phyloP scores from a whole-genome alignment of 2,329 filamentous ascomycete genomes.

The Monilinia aucupariae region DNA sequence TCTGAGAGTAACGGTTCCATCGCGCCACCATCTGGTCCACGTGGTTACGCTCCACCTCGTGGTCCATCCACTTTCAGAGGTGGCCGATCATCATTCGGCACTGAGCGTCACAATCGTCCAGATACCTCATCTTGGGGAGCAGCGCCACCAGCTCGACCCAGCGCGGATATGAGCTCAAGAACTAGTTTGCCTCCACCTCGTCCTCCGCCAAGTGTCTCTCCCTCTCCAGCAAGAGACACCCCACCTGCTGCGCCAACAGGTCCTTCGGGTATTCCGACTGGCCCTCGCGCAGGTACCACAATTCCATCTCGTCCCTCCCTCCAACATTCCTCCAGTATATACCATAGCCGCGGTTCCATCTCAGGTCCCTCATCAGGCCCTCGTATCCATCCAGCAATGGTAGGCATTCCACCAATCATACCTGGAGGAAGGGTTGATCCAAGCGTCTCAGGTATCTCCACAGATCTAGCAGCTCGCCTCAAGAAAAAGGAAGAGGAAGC shows the following conservation, averaged over 20 bases:
- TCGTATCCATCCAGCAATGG: conserved; percentile 34
- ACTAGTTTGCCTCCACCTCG: conserved; percentile 23
- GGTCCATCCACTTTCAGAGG: conserved; percentile 30
- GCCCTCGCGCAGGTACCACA: conserved; percentile 29
- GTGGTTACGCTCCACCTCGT: conserved; percentile 32
- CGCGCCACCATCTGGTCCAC: conserved; percentile 34
- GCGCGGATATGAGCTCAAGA: conserved; percentile 19
- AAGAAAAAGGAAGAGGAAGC: conserved; percentile 35
- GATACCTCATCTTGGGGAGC: conserved; percentile 31
- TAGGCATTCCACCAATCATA: conserved; percentile 33
- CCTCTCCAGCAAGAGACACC: conserved; percentile 27
- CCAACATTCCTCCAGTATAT: conserved; percentile 29
- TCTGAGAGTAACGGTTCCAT: conserved; percentile 21
- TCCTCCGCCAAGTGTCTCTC: conserved; percentile 28
- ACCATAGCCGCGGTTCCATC: conserved; percentile 21
- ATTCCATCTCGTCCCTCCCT: conserved; percentile 28
- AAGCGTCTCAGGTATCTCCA: conserved; percentile 30
- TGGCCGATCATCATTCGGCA: conserved; percentile 31
- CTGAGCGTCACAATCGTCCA: conserved; percentile 29
- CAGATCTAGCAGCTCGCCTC: conserved; percentile 29
- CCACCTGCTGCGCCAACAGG: conserved; percentile 29
- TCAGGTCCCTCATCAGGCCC: conserved; percentile 24
- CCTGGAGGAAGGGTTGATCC: conserved; percentile 34
- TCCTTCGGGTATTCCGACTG: conserved; percentile 32
- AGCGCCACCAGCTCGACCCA: conserved; percentile 26